Conservation (phyloP, 2,329 filamentous ascomycete genomes). For the Coleophoma crateriformis region DNA sequence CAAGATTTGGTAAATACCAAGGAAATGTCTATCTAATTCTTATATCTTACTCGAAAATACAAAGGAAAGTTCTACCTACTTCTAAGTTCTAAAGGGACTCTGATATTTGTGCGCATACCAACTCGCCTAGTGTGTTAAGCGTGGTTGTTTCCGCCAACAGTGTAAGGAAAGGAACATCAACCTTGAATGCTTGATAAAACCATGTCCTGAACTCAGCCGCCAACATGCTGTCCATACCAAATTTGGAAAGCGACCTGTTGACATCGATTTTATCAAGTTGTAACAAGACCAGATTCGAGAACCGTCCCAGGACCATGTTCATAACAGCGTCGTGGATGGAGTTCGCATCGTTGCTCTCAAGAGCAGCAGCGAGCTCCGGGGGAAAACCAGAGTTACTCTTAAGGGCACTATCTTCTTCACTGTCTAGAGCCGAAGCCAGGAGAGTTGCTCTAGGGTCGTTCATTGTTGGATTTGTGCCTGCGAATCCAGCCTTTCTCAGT, state of each 20-base stretch:
- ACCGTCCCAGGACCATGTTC: constrained; percentile 10
- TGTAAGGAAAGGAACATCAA: constrained; percentile 29
- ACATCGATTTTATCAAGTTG: constrained; percentile 21
- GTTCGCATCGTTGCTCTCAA: background rate
- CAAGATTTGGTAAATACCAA: too few relatives aligned
- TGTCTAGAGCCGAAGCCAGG: constrained; percentile 2
- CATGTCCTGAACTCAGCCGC: constrained; percentile 32
- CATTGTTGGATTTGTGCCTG: constrained; percentile 1
- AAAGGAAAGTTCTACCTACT: too few relatives aligned
- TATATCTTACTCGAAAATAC: too few relatives aligned
- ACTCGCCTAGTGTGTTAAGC: too few relatives aligned
- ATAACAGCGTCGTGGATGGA: constrained; percentile 15
- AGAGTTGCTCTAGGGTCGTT: constrained; percentile 2
- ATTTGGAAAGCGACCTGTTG: constrained; percentile 22
- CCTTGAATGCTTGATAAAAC: constrained; percentile 26
- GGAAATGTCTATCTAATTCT: too few relatives aligned
- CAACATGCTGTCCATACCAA: constrained; percentile 36
- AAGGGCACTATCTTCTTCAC: background rate
- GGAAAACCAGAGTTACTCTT: background rate
- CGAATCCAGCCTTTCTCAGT: constrained; percentile 2
- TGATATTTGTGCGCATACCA: too few relatives aligned
- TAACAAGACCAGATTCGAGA: constrained; percentile 19
- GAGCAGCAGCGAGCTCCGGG: background rate
- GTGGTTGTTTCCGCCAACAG: background rate
- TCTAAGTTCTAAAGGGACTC: too few relatives aligned